phyloP scores from a whole-genome alignment of 768 basidiomycete species.

The Saitozyma podzolica region DNA sequence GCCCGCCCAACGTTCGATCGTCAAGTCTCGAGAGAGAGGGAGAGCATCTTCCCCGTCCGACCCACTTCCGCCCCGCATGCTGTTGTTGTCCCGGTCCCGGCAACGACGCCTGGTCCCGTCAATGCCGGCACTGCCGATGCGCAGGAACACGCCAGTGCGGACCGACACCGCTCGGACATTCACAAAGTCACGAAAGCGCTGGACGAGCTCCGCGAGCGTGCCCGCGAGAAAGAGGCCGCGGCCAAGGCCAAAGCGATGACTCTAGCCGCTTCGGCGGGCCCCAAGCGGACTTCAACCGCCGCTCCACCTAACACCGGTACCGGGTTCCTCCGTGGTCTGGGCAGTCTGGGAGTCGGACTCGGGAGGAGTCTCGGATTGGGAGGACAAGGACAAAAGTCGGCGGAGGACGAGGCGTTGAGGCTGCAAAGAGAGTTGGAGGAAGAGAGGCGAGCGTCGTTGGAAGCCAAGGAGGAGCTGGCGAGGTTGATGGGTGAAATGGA shows the following conservation, averaged over 20 bases:
- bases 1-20: conserved; percentile 1
- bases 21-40: conserved; percentile 5
- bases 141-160: background rate
- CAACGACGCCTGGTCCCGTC: background rate
- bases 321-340: conserved; percentile 41
- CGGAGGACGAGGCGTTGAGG: conserved; percentile 31
- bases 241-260: background rate
- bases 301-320: conserved; percentile 21
- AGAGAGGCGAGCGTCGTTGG: conserved; percentile 19
- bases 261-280: conserved; percentile 2
- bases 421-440: conserved; percentile 33
- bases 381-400: background rate
- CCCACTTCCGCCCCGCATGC: background rate
- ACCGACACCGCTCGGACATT: conserved; percentile 26
- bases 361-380: conserved; percentile 32
- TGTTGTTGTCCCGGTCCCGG: background rate
- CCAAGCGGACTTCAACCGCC: conserved; percentile 1
- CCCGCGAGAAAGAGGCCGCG: conserved; percentile 26
- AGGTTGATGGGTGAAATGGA: conserved; percentile 18
- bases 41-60: background rate
- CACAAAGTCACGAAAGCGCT: conserved; percentile 37
- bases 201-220: conserved; percentile 34
- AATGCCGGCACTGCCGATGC: background rate
- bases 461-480: conserved; percentile 30
- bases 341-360: conserved; percentile 28